A percentile compares a stretch with the other conserved stretches of the same genome.
These are phyloP conservation scores for Hirschfeldia incana DNA, from an alignment of 345 rosid species.

Conservation along the genomic window DNA sequence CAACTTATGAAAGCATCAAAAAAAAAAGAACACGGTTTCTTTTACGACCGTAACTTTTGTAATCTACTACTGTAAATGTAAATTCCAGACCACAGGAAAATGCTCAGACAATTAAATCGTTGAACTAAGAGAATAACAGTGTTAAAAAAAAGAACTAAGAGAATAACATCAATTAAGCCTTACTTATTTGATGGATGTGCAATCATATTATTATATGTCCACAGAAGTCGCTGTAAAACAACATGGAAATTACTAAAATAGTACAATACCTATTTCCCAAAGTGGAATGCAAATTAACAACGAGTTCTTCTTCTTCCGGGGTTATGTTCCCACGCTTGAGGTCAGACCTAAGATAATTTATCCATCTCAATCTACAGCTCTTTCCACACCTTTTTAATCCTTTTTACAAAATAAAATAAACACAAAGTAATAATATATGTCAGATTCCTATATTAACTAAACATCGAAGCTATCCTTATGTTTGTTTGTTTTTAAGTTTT, in stretches of 20 bases:
- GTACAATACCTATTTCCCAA: constrained; percentile 70
- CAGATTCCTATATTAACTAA: background rate
- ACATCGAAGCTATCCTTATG: too few relatives aligned
- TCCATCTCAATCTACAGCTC: constrained; percentile 92
- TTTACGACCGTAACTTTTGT: too few relatives aligned
- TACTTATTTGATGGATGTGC: background rate
- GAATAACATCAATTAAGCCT: too few relatives aligned
- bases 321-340: constrained; percentile 79
- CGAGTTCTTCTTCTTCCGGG: constrained; percentile 57
- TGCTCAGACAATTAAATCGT: too few relatives aligned
- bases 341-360: constrained; percentile 72
- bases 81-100: too few relatives aligned
- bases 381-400: constrained; percentile 89
- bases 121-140: too few relatives aligned
- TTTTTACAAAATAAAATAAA: background rate
- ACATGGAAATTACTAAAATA: background rate
- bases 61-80: too few relatives aligned
- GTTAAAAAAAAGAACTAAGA: too few relatives aligned
- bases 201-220: background rate
- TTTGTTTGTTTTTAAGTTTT: too few relatives aligned
- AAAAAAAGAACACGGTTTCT: too few relatives aligned
- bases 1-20: too few relatives aligned
- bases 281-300: constrained; percentile 62
- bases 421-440: background rate
- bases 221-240: background rate